A percentile compares a stretch with the other conserved stretches of the same genome.
Evolutionary conservation across 2,329 filamentous ascomycete genomes (phyloP).

Genomic region (Ceratocystis smalleyi): DNA sequence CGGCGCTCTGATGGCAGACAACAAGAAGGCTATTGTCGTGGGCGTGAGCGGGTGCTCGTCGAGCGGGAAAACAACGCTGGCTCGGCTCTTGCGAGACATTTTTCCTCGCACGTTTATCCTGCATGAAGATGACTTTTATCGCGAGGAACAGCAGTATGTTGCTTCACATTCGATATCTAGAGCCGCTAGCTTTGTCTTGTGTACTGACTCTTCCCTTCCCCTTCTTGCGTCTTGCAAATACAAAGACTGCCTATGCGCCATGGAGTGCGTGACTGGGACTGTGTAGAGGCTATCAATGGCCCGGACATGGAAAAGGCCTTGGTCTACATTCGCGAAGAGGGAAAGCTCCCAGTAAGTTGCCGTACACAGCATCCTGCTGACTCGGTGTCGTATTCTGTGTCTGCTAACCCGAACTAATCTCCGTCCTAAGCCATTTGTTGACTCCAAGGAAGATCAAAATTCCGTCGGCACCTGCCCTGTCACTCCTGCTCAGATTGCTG

Average conservation of each 20-base stretch:
- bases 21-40: conserved; percentile 46
- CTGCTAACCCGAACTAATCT: background rate
- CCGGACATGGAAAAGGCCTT: conserved; percentile 51
- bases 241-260: conserved; percentile 22
- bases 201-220: too few species aligned
- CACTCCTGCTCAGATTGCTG: conserved; percentile 30
- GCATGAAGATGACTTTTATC: conserved; percentile 94
- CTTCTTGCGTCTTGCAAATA: too few species aligned
- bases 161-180: background rate
- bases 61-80: conserved; percentile 87
- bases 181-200: background rate
- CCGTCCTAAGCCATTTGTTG: conserved; percentile 21
- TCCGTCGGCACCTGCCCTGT: conserved; percentile 41
- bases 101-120: conserved; percentile 68
- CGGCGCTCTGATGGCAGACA: conserved; percentile 23
- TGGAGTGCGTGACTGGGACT: conserved; percentile 80
- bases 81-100: conserved; percentile 66
- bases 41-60: conserved; percentile 82
- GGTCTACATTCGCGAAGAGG: conserved; percentile 51
- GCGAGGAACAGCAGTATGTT: conserved; percentile 53
- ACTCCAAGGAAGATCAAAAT: conserved; percentile 43
- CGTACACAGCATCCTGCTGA: background rate
- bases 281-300: conserved; percentile 61
- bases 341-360: conserved; percentile 43
- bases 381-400: background rate